Evolutionary conservation across 129 eudicot species (phyloP), one percentile per base, ranked within the genome.

Genomic region (Flaveria sonorensis): DNA sequence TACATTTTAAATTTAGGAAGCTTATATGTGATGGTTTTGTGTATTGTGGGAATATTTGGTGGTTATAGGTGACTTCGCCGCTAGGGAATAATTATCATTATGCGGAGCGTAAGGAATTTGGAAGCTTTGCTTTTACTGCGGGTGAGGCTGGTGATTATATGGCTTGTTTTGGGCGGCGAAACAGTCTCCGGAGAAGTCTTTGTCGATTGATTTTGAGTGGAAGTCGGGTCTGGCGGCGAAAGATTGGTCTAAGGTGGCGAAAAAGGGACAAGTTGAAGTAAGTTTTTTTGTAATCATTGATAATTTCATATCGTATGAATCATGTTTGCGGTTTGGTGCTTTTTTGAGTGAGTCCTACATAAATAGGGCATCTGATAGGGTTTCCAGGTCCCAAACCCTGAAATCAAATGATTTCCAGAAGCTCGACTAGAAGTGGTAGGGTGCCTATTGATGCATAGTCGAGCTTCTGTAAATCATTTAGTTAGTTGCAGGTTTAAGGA

Each of bases 181-280:
- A 42, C 92, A 88, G 62, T 80, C 81, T 60, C 96, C 95, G 0
- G 66, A 79, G 1, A 42, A 76, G 5, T 79, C 81, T 3, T 10
- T 93, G 16, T 66, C 95, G 1, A 55, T 93, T 55, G 96, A 93
- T 46, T 87, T 93, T 8, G 95, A 90, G 4, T 90, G 96, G 98
- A 88, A 82, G 21, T 77, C 92, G 12, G 98, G 98, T 20, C 50
- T 93, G 52, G 90, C 88, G 76, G 88, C 97, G 26, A 93, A 88
- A 79, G 96, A 90, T 72, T 90, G 98, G 96, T 83, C 89, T n/a
- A 85, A 87, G 72, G 92, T 92, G 60, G 98, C 98, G 74, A 88
- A 84, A 77, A 88, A 92, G 82, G 96, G 96, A 42, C 90, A 85
- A 55, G 60, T 88, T 65, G 93, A 90, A 65, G 70, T 65, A 65